Evolutionary conservation across 345 rosid species (phyloP), one percentile per base, ranked within the genome.

Genomic region (Ricinus communis): DNA sequence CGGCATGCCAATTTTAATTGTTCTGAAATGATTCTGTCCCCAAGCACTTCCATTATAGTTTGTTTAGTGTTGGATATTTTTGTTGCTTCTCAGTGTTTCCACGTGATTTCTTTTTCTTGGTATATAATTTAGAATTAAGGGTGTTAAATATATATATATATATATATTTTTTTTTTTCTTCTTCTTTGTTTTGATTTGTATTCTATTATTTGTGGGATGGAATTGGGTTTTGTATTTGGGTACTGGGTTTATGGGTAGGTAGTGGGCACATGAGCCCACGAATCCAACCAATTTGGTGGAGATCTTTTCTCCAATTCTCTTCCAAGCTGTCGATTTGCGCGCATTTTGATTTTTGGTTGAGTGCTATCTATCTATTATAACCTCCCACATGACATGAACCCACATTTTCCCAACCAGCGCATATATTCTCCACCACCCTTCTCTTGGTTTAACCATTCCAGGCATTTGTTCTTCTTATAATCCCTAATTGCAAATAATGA

Each of bases 241-340:
- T 33, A 43, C 8, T 41, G 64, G 65, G 31, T 70, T n/a, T 15
- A 68, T 63, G 63, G 70, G 58, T 49, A 5, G 75, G 45, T 38
- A 51, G 79, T 74, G 77, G 72, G 74, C 76, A 69, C 71, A 65
- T 61, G 81, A 73, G 58, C 80, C 83, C 70, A 62, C 57, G 69
- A 71, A 79, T 74, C 79, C 52, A 68, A 53, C 58, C 10, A 62
- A 38, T 2, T 62, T 18, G 45, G 15, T 7, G 52, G 47, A 61
- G 38, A 72, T 69, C 74, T 49, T 61, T 43, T 38, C 22, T 49
- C 41, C 50, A 47, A 31, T 71, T 45, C 25, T 55, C 52, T 56
- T 43, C 53, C 82, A 47, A 31, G 65, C 67, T 1, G 50, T 30
- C 66, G 0, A 41, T 30, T n/a, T 43, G 73, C 46, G 45, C 56